phyloP scores from a whole-genome alignment of 2,329 filamentous ascomycete species.

The Chrysoporthe deuterocubensis region DNA sequence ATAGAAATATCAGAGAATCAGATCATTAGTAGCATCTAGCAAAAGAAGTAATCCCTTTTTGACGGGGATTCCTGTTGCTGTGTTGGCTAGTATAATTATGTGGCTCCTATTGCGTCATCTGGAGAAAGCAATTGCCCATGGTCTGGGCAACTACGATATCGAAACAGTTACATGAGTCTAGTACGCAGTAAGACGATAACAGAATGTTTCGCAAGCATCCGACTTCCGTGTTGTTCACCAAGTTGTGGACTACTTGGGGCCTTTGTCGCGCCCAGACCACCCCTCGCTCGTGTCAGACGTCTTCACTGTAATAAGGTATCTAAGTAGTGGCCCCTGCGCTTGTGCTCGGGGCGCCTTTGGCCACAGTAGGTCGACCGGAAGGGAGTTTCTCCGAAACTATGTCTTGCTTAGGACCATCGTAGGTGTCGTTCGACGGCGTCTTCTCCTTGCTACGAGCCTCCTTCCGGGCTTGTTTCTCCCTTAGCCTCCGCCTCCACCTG shows the following conservation, averaged over 20 bases:
- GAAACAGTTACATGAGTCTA: neutral
- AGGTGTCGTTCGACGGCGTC: neutral
- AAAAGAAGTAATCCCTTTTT: slow-evolving; percentile 1
- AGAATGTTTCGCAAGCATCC: too few relatives aligned
- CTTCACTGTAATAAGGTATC: neutral
- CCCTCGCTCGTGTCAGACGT: neutral
- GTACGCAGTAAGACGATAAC: too few relatives aligned
- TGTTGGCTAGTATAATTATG: slow-evolving; percentile 7
- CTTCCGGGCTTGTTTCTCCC: slow-evolving; percentile 35
- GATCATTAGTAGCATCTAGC: neutral
- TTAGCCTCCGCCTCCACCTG: slow-evolving; percentile 46
- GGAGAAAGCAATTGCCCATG: neutral
- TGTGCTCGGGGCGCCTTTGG: too few relatives aligned
- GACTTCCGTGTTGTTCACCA: too few relatives aligned
- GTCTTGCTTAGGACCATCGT: neutral
- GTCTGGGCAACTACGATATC: neutral
- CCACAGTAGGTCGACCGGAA: neutral
- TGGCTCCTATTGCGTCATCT: neutral
- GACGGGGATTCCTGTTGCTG: neutral
- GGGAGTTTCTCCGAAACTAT: neutral
- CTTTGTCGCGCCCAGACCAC: too few relatives aligned
- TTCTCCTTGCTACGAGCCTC: slow-evolving; percentile 24
- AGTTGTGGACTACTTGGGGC: too few relatives aligned
- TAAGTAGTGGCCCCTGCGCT: neutral
- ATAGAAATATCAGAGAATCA: neutral